Conservation (phyloP, 2,329 filamentous ascomycete species). For the Fusarium hainanense region DNA sequence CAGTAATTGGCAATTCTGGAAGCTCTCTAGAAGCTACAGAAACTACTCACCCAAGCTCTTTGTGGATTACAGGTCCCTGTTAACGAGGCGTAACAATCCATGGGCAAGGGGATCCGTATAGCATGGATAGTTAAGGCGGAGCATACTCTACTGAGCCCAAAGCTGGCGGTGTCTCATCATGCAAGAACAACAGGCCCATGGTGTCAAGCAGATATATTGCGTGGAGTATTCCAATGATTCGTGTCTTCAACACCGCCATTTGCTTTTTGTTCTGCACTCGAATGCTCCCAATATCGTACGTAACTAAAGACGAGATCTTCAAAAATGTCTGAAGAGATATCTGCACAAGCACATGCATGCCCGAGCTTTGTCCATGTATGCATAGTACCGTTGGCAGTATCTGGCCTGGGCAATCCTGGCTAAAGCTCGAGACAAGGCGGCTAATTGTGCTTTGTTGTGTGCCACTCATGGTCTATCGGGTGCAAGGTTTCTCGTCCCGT, state of each 20-base stretch:
- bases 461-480: conserved; percentile 37
- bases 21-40: conserved; percentile 24
- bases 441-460: conserved; percentile 37
- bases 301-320: conserved; percentile 6
- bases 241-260: conserved; percentile 6
- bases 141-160: conserved; percentile 6
- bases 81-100: conserved; percentile 28
- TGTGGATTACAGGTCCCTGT: conserved; percentile 27
- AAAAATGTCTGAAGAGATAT: conserved; percentile 15
- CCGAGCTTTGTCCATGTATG: conserved; percentile 3
- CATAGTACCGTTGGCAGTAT: conserved; percentile 4
- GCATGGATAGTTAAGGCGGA: conserved; percentile 36
- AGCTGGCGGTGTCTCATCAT: conserved; percentile 9
- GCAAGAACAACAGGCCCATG: conserved; percentile 16
- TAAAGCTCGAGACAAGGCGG: conserved; percentile 33
- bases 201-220: neutral
- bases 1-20: conserved; percentile 32
- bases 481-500: conserved; percentile 35
- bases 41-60: conserved; percentile 1
- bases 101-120: conserved; percentile 25
- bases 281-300: conserved; percentile 7
- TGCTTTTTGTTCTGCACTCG: neutral
- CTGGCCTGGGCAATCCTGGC: conserved; percentile 26
- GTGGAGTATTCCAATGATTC: neutral
- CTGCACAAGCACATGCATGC: conserved; percentile 14